phyloP scores from a whole-genome alignment of 1,284 basidiomycete genomes.

The Erythrobasidium hasegawianum region DNA sequence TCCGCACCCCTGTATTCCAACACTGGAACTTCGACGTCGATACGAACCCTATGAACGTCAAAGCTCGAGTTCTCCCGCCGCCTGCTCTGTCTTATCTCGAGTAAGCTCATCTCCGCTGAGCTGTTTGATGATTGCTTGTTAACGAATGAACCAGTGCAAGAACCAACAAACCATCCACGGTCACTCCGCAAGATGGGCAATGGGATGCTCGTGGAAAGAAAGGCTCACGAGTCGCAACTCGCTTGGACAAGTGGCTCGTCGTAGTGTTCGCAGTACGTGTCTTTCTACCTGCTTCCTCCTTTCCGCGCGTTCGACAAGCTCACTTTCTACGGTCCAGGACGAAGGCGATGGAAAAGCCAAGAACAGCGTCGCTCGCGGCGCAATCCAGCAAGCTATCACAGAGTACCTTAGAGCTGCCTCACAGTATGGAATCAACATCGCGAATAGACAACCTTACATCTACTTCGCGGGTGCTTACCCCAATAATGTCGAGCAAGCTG shows the following conservation, averaged over 20 bases:
- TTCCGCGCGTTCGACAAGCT: no score
- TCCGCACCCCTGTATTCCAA: conserved; percentile 12
- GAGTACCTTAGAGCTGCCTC: conserved; percentile 20
- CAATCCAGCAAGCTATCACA: conserved; percentile 8
- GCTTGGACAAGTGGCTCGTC: conserved; percentile 16
- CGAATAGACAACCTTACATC: conserved; percentile 13
- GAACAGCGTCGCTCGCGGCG: not conserved
- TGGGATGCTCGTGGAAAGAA: conserved; percentile 14
- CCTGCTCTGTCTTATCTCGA: conserved; percentile 5
- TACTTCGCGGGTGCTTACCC: conserved; percentile 5
- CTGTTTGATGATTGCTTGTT: no score
- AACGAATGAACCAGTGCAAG: no score
- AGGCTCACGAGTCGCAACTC: conserved; percentile 1
- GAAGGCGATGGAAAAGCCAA: conserved; percentile 2
- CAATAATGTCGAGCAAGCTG: conserved; percentile 4
- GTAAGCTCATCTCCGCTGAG: no score
- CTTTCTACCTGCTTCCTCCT: no score
- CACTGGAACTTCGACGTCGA: conserved; percentile 21
- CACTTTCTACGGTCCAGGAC: not conserved
- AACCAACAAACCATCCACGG: not conserved
- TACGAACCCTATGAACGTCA: conserved; percentile 11
- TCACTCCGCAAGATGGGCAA: conserved; percentile 13
- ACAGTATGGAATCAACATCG: conserved; percentile 20
- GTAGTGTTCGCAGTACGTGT: conserved; percentile 5
- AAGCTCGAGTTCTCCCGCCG: conserved; percentile 10